A percentile compares a stretch with the other conserved stretches of the same genome.
phyloP scores from a whole-genome alignment of 2,329 filamentous ascomycete species.

The Pyricularia sp. region DNA sequence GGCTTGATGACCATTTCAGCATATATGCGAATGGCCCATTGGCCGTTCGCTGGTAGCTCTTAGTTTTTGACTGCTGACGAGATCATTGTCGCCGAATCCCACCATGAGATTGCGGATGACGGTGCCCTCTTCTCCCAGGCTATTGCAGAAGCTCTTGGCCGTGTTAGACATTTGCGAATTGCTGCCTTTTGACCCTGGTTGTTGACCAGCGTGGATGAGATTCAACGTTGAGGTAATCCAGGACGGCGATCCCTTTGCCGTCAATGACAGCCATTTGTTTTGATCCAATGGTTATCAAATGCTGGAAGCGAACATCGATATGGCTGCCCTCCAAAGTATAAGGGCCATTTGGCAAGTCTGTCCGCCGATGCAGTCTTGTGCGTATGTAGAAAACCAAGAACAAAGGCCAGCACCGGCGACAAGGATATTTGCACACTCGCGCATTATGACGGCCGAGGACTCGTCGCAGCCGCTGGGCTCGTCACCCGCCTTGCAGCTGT shows the following conservation, averaged over 20 bases:
- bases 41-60: no score
- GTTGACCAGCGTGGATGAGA: no score
- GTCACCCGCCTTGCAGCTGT: conserved; percentile 12
- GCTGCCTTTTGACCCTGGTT: conserved; percentile 9
- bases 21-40: no score
- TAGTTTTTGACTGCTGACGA: no score
- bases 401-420: conserved; percentile 17
- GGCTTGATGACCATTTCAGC: no score
- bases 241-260: conserved; percentile 16
- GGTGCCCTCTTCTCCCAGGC: background rate
- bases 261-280: conserved; percentile 18
- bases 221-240: conserved; percentile 19
- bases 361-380: conserved; percentile 12
- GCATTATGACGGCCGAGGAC: conserved; percentile 15
- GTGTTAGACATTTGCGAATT: conserved; percentile 8
- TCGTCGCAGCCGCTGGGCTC: conserved; percentile 12
- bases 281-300: conserved; percentile 21
- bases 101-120: background rate
- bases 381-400: conserved; percentile 15
- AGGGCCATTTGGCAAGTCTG: conserved; percentile 16
- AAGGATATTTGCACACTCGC: conserved; percentile 10
- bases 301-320: conserved; percentile 13
- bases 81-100: no score
- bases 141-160: conserved; percentile 9
- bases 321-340: conserved; percentile 14